These are phyloP conservation scores for Chimonanthus salicifolius DNA, from an alignment of 164 flowering plant species.

Conservation along the genomic window DNA sequence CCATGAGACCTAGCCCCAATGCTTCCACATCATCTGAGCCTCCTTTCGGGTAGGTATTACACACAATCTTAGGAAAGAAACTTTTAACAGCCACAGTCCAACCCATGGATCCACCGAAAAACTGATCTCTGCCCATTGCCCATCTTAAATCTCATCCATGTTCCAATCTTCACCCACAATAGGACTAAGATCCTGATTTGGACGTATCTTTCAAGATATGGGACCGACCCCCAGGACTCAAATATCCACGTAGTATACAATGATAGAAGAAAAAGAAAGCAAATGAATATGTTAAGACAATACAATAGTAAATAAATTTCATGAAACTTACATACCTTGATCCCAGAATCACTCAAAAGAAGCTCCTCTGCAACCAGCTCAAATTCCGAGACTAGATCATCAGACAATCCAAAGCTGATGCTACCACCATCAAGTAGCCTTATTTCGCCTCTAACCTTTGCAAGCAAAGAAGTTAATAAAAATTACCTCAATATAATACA, in stretches of 20 bases:
- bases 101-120: too few relatives aligned
- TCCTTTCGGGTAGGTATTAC: too few relatives aligned
- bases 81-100: too few relatives aligned
- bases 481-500: not conserved
- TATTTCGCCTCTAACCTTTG: conserved; percentile 88
- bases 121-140: too few relatives aligned
- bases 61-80: too few relatives aligned
- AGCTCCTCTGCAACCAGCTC: conserved; percentile 98
- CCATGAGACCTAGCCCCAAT: too few relatives aligned
- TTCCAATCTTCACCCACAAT: too few relatives aligned
- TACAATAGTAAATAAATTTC: not conserved
- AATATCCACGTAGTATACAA: not conserved
- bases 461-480: conserved; percentile 16
- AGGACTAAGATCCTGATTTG: too few relatives aligned
- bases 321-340: conserved; percentile 40
- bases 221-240: not conserved
- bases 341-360: conserved; percentile 82
- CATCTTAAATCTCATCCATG: too few relatives aligned
- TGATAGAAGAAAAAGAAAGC: not conserved
- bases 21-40: too few relatives aligned
- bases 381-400: conserved; percentile 77
- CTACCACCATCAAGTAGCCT: conserved; percentile 63
- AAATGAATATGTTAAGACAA: not conserved
- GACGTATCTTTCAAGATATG: too few relatives aligned
- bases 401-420: conserved; percentile 72